Evolutionary conservation across 306 rosid genomes (phyloP).

Genomic region (Quercus wislizeni): DNA sequence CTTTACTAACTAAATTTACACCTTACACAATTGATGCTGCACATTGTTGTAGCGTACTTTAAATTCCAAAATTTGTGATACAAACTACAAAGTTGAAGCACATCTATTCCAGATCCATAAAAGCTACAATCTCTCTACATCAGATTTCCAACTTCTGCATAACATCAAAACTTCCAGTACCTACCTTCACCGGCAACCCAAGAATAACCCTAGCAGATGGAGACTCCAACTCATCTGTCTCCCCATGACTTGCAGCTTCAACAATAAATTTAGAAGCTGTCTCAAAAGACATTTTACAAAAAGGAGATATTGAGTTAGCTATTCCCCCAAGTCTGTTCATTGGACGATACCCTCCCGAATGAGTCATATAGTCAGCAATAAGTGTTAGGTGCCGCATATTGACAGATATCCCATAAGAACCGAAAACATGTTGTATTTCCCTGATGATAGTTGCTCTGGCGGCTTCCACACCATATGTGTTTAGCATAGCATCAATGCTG

Average conservation of each 20-base stretch:
- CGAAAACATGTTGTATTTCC: slow-evolving; percentile 78
- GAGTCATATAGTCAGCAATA: slow-evolving; percentile 86
- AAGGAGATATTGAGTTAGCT: slow-evolving; percentile 66
- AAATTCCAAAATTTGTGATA: background rate
- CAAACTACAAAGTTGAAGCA: background rate
- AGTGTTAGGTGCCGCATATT: slow-evolving; percentile 73
- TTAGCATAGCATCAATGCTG: slow-evolving; percentile 61
- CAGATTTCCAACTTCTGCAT: slow-evolving; percentile 58
- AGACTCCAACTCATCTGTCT: slow-evolving; percentile 67
- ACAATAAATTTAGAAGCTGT: slow-evolving; percentile 81
- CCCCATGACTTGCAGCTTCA: slow-evolving; percentile 76
- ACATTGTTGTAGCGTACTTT: background rate
- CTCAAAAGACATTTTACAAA: slow-evolving; percentile 81
- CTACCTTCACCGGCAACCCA: slow-evolving; percentile 82
- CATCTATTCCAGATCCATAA: background rate
- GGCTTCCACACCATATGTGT: slow-evolving; percentile 80
- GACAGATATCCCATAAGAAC: slow-evolving; percentile 80
- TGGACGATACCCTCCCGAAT: slow-evolving; percentile 67
- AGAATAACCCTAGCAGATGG: slow-evolving; percentile 92
- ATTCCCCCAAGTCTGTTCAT: slow-evolving; percentile 67
- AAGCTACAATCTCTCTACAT: background rate
- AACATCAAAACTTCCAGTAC: slow-evolving; percentile 81
- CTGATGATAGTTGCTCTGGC: slow-evolving; percentile 84
- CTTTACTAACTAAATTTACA: background rate
- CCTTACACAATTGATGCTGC: background rate